Conservation (phyloP, 2,329 filamentous ascomycete genomes). For the Westerdykella ornata region DNA sequence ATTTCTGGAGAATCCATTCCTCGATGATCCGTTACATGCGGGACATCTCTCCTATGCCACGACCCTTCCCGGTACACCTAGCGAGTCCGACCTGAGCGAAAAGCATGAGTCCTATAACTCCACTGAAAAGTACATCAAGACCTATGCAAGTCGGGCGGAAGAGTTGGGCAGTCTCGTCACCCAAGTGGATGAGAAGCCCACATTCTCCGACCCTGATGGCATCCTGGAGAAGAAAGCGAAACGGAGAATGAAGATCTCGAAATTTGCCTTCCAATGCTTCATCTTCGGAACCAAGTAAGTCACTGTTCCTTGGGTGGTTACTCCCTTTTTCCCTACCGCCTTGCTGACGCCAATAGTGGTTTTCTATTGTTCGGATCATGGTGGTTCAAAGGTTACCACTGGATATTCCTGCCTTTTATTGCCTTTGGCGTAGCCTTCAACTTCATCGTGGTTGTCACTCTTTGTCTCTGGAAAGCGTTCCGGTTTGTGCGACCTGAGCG, state of each 20-base stretch:
- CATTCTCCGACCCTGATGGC: slow-evolving; percentile 4
- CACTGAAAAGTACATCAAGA: slow-evolving; percentile 1
- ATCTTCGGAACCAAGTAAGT: slow-evolving; percentile 8
- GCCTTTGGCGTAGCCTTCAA: slow-evolving; percentile 29
- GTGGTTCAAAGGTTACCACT: slow-evolving; percentile 27
- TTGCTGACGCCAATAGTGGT: slow-evolving; percentile 1
- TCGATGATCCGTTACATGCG: slow-evolving; percentile 1
- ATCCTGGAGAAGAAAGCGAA: slow-evolving; percentile 1
- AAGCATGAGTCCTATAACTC: not conserved
- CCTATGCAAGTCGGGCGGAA: not conserved
- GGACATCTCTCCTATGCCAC: slow-evolving; percentile 2
- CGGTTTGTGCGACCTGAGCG: slow-evolving; percentile 30
- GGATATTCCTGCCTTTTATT: slow-evolving; percentile 43
- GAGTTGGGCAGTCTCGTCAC: slow-evolving; percentile 4
- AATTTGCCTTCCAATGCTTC: slow-evolving; percentile 1
- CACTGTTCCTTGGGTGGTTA: too few relatives aligned
- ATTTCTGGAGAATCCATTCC: slow-evolving; percentile 1
- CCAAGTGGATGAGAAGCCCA: slow-evolving; percentile 6
- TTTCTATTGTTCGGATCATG: slow-evolving; percentile 10
- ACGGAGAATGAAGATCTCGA: slow-evolving; percentile 4
- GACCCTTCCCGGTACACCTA: slow-evolving; percentile 2
- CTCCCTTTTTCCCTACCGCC: not conserved
- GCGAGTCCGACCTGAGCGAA: not conserved
- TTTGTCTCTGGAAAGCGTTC: slow-evolving; percentile 15
- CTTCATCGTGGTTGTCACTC: slow-evolving; percentile 43